Evolutionary conservation across 75 land plant genomes (phyloP).

Genomic region (Selaginella moellendorffii): DNA sequence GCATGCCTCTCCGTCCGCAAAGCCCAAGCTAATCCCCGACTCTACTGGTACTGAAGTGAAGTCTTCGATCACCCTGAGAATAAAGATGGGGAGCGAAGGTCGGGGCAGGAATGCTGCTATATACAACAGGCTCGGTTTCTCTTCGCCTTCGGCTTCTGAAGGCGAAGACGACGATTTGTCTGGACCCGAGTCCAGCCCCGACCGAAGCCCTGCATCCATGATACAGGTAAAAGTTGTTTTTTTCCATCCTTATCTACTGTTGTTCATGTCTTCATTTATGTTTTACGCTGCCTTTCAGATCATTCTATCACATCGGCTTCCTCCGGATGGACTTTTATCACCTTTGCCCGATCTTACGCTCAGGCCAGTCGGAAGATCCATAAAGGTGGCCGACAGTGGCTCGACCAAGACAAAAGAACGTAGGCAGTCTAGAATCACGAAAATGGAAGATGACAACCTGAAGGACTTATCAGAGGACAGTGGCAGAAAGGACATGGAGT

Average conservation of each 20-base stretch:
- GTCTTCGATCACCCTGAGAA: slow-evolving; percentile 30
- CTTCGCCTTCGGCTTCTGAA: slow-evolving; percentile 40
- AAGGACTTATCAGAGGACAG: neutral
- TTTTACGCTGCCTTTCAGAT: slow-evolving; percentile 47
- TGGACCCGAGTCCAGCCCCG: slow-evolving; percentile 28
- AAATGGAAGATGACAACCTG: neutral
- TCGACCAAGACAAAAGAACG: neutral
- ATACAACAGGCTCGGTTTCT: slow-evolving; percentile 67
- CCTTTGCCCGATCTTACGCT: slow-evolving; percentile 45
- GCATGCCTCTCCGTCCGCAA: too few relatives aligned
- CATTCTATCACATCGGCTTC: slow-evolving; percentile 50
- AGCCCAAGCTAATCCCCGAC: too few relatives aligned
- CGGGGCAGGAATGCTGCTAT: slow-evolving; percentile 43
- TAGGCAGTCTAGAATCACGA: too few relatives aligned
- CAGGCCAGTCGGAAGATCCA: neutral
- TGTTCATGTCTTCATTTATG: slow-evolving; percentile 27
- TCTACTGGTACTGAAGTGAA: neutral
- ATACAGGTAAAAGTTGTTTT: slow-evolving; percentile 55
- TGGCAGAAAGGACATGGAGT: neutral
- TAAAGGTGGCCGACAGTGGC: too few relatives aligned
- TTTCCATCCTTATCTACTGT: neutral
- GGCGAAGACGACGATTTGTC: slow-evolving; percentile 27
- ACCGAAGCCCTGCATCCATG: slow-evolving; percentile 41
- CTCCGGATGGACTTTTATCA: slow-evolving; percentile 40
- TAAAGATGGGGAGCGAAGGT: slow-evolving; percentile 48